Evolutionary conservation across 2,329 filamentous ascomycete genomes (phyloP), one percentile per base, ranked within the genome.

Genomic region (Trichoderma lentiforme): DNA sequence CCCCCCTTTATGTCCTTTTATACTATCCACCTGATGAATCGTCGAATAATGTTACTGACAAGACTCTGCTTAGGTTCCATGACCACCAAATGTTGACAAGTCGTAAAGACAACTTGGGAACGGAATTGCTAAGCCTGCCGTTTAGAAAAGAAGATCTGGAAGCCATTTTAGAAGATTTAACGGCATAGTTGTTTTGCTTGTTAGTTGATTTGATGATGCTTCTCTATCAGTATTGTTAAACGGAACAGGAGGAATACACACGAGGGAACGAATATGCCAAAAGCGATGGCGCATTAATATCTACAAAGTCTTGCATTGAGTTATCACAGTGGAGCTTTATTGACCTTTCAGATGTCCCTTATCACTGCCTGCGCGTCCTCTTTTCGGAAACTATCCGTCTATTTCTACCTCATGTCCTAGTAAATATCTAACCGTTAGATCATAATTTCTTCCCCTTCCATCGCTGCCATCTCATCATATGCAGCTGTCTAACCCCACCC

Each of bases 11-110:
- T 21, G 21, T 21, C 21, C 21, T 21, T 21, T 21, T 64, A 21
- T n/a, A 57, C 32, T 34, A 12, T 34, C 34, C 3, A 18, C n/a
- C 6, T 18, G 24, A 7, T 30, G 34, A 47, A 32, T 18, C 14
- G 2, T 21, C 12, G 5, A 12, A 18, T 21, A 26, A 28, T 14
- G 1, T 3, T 51, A 21, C 57, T 70, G 8, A 70, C 57, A n/a
- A 18, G 21, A 12, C 14, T 30, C 64, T 5, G 30, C 15, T 75
- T 56, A 92, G 90, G 81, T 96, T 99, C 81, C 94, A 98, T 79
- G 96, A 99, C 78, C 96, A 99, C 84, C 94, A 98, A 79, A 98
- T 99, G 90, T 92, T 99, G 74, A 93, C 93, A 70, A 97, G 93
- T 73, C 89, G 91, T 74, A 95, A 95, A 79, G 95, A 99, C 80